Evolutionary conservation across 2,329 filamentous ascomycete genomes (phyloP).

Genomic region (Pseudogymnoascus sp.): DNA sequence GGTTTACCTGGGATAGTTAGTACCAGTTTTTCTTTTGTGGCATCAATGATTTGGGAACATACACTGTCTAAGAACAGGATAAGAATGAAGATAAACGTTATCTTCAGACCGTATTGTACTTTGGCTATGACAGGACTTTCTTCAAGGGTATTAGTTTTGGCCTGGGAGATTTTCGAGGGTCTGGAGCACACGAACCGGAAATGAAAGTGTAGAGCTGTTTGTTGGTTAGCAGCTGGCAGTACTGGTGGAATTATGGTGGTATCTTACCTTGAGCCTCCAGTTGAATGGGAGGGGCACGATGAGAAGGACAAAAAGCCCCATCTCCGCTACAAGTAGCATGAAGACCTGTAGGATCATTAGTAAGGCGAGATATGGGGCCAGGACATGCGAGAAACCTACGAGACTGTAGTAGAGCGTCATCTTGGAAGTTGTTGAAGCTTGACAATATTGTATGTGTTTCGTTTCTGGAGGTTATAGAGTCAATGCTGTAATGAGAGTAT

Average conservation of each 20-base stretch:
- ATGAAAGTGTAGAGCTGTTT: constrained; percentile 9
- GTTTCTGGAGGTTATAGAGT: constrained; percentile 8
- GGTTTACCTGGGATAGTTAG: constrained; percentile 37
- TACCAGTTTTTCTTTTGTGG: not conserved
- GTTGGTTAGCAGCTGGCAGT: not conserved
- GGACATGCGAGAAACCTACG: constrained; percentile 27
- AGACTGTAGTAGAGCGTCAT: constrained; percentile 46
- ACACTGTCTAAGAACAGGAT: constrained; percentile 98
- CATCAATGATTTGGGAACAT: constrained; percentile 33
- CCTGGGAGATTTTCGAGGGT: constrained; percentile 15
- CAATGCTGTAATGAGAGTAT: not conserved
- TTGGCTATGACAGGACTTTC: constrained; percentile 61
- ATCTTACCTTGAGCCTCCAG: constrained; percentile 62
- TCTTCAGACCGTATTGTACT: constrained; percentile 95
- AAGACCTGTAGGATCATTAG: constrained; percentile 55
- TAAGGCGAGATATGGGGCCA: not conserved
- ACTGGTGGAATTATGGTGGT: not conserved
- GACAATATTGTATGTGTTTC: constrained; percentile 1
- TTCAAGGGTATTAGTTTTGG: constrained; percentile 15
- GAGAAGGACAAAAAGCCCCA: constrained; percentile 69
- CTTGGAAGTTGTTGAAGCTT: constrained; percentile 21
- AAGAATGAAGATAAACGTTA: constrained; percentile 97
- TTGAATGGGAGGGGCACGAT: constrained; percentile 84
- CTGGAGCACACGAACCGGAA: constrained; percentile 6
- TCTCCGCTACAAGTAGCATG: constrained; percentile 72